Percentiles rank a stretch among this genome's conserved stretches.
These are phyloP conservation scores for Alloascoidea africana DNA, from an alignment of 805 yeast genomes.

Conservation along the genomic window DNA sequence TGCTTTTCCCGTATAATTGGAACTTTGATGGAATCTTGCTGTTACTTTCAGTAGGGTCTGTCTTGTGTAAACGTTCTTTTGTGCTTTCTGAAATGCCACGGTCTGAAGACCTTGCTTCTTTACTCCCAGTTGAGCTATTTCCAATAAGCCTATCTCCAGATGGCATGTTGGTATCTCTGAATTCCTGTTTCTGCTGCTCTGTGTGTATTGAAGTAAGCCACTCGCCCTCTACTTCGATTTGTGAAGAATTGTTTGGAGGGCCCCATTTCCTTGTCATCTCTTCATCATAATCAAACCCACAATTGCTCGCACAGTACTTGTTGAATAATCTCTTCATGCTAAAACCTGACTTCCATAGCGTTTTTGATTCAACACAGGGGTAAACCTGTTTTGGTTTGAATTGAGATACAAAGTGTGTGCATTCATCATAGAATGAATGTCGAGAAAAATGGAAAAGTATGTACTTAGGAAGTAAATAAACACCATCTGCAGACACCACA, in stretches of 20 bases:
- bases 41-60: no score
- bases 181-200: not conserved
- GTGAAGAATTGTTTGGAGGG: no score
- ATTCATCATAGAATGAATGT: conserved; percentile 31
- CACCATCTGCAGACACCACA: conserved; percentile 16
- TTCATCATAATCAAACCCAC: conserved; percentile 9
- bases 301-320: conserved; percentile 14
- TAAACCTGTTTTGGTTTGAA: conserved; percentile 26
- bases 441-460: conserved; percentile 26
- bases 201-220: no score
- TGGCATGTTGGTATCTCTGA: not conserved
- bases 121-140: not conserved
- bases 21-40: no score
- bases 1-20: no score
- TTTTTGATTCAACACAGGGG: conserved; percentile 23
- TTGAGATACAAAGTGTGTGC: conserved; percentile 17
- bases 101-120: not conserved
- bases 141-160: not conserved
- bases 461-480: conserved; percentile 20
- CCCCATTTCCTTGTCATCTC: conserved; percentile 2
- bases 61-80: no score
- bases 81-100: not conserved
- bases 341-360: conserved; percentile 24
- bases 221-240: no score
- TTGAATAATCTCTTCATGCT: conserved; percentile 27